A percentile compares a stretch with the other conserved stretches of the same genome.
These are phyloP conservation scores for Eimeria sp. DNA, from an alignment of 169 alveolate species.

Conservation along the genomic window DNA sequence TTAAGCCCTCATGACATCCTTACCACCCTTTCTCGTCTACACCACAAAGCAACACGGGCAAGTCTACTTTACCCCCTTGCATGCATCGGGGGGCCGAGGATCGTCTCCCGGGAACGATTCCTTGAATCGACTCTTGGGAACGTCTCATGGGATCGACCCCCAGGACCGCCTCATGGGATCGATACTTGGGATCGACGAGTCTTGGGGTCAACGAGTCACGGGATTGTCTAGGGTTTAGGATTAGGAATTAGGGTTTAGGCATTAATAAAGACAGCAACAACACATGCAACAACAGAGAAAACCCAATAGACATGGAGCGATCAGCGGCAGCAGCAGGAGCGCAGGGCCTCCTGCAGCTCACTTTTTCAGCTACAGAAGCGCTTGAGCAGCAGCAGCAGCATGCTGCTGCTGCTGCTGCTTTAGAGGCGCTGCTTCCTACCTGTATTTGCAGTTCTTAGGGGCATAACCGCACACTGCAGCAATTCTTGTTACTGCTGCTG, in stretches of 20 bases:
- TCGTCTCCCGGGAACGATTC: too few relatives aligned
- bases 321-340: neutral
- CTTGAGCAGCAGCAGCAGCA: neutral
- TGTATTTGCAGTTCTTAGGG: neutral
- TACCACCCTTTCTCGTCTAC: constrained; percentile 49
- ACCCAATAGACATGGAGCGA: neutral
- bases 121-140: neutral
- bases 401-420: neutral
- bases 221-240: too few relatives aligned
- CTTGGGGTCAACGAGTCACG: too few relatives aligned
- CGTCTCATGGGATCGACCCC: neutral
- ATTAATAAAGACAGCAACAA: too few relatives aligned
- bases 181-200: too few relatives aligned
- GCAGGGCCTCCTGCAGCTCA: neutral
- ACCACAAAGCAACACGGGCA: constrained; percentile 76
- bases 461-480: neutral
- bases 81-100: neutral
- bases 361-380: neutral
- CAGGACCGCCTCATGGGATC: neutral
- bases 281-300: too few relatives aligned
- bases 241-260: too few relatives aligned
- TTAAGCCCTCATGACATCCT: constrained; percentile 78
- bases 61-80: neutral
- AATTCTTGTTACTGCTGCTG: neutral
- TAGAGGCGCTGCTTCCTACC: neutral